Evolutionary conservation across 1,139 yeast genomes (phyloP).

Genomic region (Geotrichum histeridarum): DNA sequence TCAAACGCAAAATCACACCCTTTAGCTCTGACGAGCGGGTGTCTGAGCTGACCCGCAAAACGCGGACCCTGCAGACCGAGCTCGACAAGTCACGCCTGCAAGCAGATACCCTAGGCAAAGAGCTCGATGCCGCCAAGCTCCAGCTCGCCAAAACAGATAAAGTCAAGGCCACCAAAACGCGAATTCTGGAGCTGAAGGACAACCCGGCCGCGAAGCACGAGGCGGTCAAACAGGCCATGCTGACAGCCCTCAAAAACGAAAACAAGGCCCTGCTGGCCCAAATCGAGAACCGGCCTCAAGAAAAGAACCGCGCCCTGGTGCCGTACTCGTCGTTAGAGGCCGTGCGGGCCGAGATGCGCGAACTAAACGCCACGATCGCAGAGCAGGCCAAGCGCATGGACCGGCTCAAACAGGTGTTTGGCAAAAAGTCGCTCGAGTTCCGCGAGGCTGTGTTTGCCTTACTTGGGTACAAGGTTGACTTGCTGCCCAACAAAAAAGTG

Average conservation of each 20-base stretch:
- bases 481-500: constrained; percentile 60
- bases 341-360: constrained; percentile 50
- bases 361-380: constrained; percentile 47
- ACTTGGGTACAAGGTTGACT: constrained; percentile 72
- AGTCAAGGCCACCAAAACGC: constrained; percentile 35
- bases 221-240: constrained; percentile 50
- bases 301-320: constrained; percentile 35
- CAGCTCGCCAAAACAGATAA: constrained; percentile 39
- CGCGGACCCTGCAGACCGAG: constrained; percentile 32
- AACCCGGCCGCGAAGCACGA: constrained; percentile 70
- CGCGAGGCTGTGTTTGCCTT: constrained; percentile 62
- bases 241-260: constrained; percentile 53
- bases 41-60: constrained; percentile 33
- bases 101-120: constrained; percentile 27
- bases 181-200: constrained; percentile 58
- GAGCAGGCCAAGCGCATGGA: constrained; percentile 53
- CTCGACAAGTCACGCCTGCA: constrained; percentile 25
- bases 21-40: constrained; percentile 37
- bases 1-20: constrained; percentile 18
- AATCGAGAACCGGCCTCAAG: constrained; percentile 21
- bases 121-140: constrained; percentile 32
- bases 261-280: constrained; percentile 50
- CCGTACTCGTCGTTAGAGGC: constrained; percentile 67
- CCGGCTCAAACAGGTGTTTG: constrained; percentile 59
- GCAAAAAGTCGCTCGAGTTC: constrained; percentile 70